Percentiles rank a stretch among this genome's conserved stretches.
phyloP scores from a whole-genome alignment of 1,284 basidiomycete genomes.

The Gastroboletus turbinatus region DNA sequence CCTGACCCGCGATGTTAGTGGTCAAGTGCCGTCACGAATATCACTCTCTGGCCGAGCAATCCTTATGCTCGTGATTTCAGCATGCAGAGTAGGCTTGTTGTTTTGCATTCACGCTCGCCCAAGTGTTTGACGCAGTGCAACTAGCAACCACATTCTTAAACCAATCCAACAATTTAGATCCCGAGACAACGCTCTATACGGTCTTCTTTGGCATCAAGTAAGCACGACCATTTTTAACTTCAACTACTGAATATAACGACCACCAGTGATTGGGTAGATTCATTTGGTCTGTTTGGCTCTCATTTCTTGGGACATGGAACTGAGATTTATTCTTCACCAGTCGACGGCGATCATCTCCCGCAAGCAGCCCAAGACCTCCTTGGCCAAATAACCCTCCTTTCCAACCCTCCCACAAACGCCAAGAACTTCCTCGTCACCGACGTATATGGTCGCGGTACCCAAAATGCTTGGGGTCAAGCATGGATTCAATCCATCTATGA shows the following conservation, averaged over 20 bases:
- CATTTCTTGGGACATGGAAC: background rate
- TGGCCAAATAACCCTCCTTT: constrained; percentile 38
- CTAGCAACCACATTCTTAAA: background rate
- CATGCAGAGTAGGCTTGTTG: background rate
- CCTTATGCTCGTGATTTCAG: too few relatives aligned
- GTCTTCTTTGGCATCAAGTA: background rate
- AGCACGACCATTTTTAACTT: background rate
- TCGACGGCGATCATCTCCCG: constrained; percentile 34
- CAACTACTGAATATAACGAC: background rate
- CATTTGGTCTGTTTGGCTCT: background rate
- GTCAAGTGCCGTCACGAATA: background rate
- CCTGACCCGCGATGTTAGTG: background rate
- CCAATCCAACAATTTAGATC: background rate
- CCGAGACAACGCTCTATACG: background rate
- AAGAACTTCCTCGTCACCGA: background rate
- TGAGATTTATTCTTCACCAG: constrained; percentile 7
- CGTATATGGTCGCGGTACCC: background rate
- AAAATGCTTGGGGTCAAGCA: background rate
- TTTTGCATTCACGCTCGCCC: background rate
- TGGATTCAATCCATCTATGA: background rate
- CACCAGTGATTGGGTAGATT: background rate
- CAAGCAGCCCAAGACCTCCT: constrained; percentile 35
- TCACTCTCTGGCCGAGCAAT: background rate
- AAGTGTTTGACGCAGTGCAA: background rate
- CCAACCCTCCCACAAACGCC: constrained; percentile 1